These are phyloP conservation scores for Gastroboletus turbinatus DNA, from an alignment of 1,284 basidiomycete species.

Conservation along the genomic window DNA sequence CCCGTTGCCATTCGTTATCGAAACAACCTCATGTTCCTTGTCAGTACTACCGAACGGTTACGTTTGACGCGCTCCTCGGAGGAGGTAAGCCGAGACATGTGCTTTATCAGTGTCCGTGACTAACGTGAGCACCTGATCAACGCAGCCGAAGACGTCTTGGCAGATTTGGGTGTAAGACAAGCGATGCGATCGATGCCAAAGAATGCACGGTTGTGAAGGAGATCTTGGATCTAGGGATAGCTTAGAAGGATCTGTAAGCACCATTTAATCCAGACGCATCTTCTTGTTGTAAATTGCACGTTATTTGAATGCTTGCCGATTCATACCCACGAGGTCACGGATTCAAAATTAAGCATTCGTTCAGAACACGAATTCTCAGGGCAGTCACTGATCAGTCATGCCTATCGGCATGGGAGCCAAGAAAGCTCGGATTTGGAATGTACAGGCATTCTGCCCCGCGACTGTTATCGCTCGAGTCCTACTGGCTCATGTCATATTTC, in stretches of 20 bases:
- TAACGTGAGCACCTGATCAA: neutral
- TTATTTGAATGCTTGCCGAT: neutral
- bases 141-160: conserved; percentile 60
- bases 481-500: no score
- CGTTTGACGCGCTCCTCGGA: conserved; percentile 53
- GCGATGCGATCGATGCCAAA: conserved; percentile 42
- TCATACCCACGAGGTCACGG: neutral
- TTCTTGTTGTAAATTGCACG: neutral
- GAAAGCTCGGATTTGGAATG: neutral
- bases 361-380: neutral
- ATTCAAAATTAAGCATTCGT: neutral
- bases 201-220: conserved; percentile 16
- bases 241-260: neutral
- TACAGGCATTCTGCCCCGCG: neutral
- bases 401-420: neutral
- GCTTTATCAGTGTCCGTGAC: neutral
- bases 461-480: no score
- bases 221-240: neutral
- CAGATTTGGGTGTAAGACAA: conserved; percentile 65
- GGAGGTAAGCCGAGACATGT: conserved; percentile 37
- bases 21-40: neutral
- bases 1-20: neutral
- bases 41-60: conserved; percentile 54
- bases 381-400: neutral
- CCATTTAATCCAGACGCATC: neutral